These are phyloP conservation scores for Globisporangium parvum DNA, from an alignment of 352 stramenopile genomes.

Conservation along the genomic window DNA sequence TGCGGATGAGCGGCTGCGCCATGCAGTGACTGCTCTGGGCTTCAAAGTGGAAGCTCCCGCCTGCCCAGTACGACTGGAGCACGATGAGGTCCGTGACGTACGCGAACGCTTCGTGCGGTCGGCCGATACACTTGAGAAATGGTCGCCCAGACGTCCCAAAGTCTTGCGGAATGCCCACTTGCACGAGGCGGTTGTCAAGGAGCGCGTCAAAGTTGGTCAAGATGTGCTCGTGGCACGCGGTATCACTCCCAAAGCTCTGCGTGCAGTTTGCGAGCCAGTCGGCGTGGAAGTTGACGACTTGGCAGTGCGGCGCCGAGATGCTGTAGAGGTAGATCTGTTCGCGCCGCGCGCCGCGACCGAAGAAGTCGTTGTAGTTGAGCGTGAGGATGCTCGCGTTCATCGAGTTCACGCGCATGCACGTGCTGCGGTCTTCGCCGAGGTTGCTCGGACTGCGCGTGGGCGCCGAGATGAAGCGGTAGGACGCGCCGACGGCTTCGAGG, in stretches of 20 bases:
- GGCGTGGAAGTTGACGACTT: conserved; percentile 28
- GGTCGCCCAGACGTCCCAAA: conserved; percentile 31
- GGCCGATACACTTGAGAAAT: conserved; percentile 41
- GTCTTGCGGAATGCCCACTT: conserved; percentile 27
- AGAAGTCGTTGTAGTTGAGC: conserved; percentile 38
- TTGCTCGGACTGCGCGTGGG: conserved; percentile 25
- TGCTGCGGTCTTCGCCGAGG: conserved; percentile 31
- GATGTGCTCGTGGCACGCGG: conserved; percentile 37
- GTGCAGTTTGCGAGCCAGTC: conserved; percentile 32
- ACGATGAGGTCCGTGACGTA: conserved; percentile 54
- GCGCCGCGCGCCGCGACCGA: conserved; percentile 24
- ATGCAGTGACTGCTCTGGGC: conserved; percentile 45
- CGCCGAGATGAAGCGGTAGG: conserved; percentile 17
- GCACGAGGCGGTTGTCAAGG: conserved; percentile 23
- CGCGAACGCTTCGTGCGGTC: conserved; percentile 25
- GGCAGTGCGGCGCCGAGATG: conserved; percentile 35
- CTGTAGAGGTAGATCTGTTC: conserved; percentile 30
- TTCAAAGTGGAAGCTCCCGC: conserved; percentile 34
- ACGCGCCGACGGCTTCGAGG: conserved; percentile 2
- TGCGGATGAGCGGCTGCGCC: conserved; percentile 29
- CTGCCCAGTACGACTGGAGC: conserved; percentile 46
- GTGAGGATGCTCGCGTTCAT: conserved; percentile 28
- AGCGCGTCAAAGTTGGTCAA: conserved; percentile 40
- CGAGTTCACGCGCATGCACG: conserved; percentile 33
- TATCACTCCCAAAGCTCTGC: conserved; percentile 13